These are phyloP conservation scores for Phytophthora pluvialis DNA, from an alignment of 352 stramenopile species.

Conservation along the genomic window DNA sequence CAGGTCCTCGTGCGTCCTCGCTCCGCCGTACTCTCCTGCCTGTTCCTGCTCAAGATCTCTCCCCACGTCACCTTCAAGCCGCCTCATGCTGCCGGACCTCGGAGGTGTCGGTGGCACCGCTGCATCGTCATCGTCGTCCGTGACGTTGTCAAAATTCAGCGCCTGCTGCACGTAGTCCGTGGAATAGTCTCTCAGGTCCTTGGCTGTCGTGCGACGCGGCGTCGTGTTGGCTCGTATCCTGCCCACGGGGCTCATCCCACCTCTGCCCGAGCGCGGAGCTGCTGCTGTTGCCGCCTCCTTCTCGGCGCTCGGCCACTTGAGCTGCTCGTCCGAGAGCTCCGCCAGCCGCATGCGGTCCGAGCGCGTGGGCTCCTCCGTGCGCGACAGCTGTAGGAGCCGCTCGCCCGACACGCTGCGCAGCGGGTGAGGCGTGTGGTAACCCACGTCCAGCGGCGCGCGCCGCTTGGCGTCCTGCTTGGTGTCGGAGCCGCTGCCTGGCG, in stretches of 20 bases:
- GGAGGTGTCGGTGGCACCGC: slow-evolving; percentile 17
- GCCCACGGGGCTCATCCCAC: slow-evolving; percentile 36
- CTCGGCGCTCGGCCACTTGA: slow-evolving; percentile 45
- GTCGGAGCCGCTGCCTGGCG: slow-evolving; percentile 2
- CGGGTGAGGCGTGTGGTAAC: slow-evolving; percentile 47
- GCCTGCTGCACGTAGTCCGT: slow-evolving; percentile 80
- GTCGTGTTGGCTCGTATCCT: slow-evolving; percentile 40
- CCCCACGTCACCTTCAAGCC: slow-evolving; percentile 19
- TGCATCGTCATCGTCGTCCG: slow-evolving; percentile 47
- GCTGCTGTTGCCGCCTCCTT: slow-evolving; percentile 11
- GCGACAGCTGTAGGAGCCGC: slow-evolving; percentile 56
- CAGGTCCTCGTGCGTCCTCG: slow-evolving; percentile 54
- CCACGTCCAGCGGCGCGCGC: slow-evolving; percentile 15
- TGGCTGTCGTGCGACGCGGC: slow-evolving; percentile 52
- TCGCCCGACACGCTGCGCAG: slow-evolving; percentile 45
- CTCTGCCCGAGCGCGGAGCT: slow-evolving; percentile 8
- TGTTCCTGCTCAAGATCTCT: slow-evolving; percentile 18
- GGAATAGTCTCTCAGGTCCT: slow-evolving; percentile 68
- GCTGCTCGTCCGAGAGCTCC: slow-evolving; percentile 77
- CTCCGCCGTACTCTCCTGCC: slow-evolving; percentile 25
- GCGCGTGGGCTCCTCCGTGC: slow-evolving; percentile 47
- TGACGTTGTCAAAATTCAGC: slow-evolving; percentile 70
- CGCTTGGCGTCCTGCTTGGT: slow-evolving; percentile 13
- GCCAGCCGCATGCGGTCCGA: slow-evolving; percentile 80
- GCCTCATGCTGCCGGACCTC: slow-evolving; percentile 15